These are phyloP conservation scores for Ceratocystis ficicola DNA, from an alignment of 2,329 filamentous ascomycete genomes.

Conservation along the genomic window DNA sequence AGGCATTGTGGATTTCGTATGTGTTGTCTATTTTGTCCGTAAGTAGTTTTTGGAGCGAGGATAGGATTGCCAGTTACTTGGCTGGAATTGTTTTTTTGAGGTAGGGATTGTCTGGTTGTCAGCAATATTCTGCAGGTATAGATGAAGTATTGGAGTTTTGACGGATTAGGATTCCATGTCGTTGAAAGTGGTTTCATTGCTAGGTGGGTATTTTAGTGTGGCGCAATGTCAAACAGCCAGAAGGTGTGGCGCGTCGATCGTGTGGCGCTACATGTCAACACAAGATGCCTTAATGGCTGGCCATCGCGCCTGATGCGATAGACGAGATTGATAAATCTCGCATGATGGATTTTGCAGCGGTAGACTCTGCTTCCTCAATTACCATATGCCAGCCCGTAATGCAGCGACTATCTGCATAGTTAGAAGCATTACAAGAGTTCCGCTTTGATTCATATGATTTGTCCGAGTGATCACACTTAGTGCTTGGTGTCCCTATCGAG, in stretches of 20 bases:
- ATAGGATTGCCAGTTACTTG: background rate
- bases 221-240: background rate
- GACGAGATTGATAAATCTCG: background rate
- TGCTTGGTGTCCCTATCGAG: background rate
- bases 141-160: background rate
- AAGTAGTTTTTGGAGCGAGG: no score
- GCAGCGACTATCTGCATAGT: no score
- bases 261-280: background rate
- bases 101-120: background rate
- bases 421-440: no score
- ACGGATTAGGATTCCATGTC: constrained; percentile 2
- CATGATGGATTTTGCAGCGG: no score
- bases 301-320: no score
- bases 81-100: background rate
- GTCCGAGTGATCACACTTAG: background rate
- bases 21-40: no score
- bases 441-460: background rate
- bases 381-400: fast-evolving
- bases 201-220: constrained; percentile 5
- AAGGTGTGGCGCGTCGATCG: background rate
- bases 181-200: constrained; percentile 4
- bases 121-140: background rate
- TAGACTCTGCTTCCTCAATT: background rate
- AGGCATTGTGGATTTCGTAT: background rate
- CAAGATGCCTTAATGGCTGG: background rate